A percentile compares a stretch with the other conserved stretches of the same genome.
Evolutionary conservation across 2,329 filamentous ascomycete genomes (phyloP).

Genomic region (Microsporum canis): DNA sequence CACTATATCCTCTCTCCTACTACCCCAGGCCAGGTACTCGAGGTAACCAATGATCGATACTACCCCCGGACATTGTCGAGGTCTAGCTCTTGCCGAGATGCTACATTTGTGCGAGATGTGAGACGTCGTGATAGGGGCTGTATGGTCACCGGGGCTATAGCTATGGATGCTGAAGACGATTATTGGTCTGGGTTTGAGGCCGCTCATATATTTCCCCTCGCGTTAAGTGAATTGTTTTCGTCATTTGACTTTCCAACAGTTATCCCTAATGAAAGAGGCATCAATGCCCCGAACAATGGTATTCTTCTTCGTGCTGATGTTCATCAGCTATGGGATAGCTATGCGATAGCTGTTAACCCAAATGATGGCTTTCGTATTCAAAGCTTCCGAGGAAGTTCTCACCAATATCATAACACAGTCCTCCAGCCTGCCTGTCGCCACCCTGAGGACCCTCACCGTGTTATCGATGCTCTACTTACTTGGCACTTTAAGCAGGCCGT

Average conservation of each 20-base stretch:
- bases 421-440: background rate
- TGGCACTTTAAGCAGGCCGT: slow-evolving; percentile 18
- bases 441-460: background rate
- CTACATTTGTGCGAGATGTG: background rate
- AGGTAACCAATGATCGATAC: background rate
- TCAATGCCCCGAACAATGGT: slow-evolving; percentile 23
- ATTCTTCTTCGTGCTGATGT: slow-evolving; percentile 15
- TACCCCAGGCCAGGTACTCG: background rate
- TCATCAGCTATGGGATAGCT: slow-evolving; percentile 18
- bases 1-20: background rate
- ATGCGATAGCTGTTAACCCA: slow-evolving; percentile 19
- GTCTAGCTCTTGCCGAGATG: background rate
- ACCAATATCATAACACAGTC: background rate
- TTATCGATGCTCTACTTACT: slow-evolving; percentile 9
- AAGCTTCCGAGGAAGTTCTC: slow-evolving; percentile 15
- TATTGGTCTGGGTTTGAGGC: slow-evolving; percentile 12
- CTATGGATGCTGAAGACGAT: no score
- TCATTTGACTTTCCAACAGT: slow-evolving; percentile 13
- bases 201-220: slow-evolving; percentile 19
- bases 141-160: no score
- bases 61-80: background rate
- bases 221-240: background rate
- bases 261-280: slow-evolving; percentile 8
- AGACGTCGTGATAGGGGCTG: background rate
- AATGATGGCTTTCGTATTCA: slow-evolving; percentile 18